Evolutionary conservation across 805 yeast species (phyloP), one percentile per base, ranked within the genome.

Genomic region (Cyberlindnera nakhonratchasimensis): DNA sequence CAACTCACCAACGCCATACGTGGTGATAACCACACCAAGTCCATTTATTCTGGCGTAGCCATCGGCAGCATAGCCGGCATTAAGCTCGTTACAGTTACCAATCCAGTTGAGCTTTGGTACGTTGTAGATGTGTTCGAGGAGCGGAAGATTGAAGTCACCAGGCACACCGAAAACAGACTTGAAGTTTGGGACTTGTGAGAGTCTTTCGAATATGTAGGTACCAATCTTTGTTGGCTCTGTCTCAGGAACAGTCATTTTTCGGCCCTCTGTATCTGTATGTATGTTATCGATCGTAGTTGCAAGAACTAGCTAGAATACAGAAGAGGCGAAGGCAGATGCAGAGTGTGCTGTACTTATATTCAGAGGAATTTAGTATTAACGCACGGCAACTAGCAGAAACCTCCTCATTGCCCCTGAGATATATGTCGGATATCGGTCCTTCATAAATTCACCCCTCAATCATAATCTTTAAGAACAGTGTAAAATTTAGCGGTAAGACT

Each of bases 1-100:
- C 42, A 88, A 70, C 62, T 88, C 96, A 34, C 96, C 96, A 16
- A 90, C 96, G 26, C 96, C 96, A 62, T 73, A 86, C 5, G 96
- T 89, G 0, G 72, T 67, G 24, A 67, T 51, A 8, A 67, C 43
- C 20, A 64, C 67, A 16, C 67, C 69, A 9, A 68, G 46, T 0
- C 52, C 50, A 43, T 66, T 67, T 37, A 67, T 43, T 49, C 89
- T 71, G 16, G 93, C 77, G 55, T 87, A 90, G 6, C 96, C 97
- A 60, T 89, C 96, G 9, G 90, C 89, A 10, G 95, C 85, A 63
- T 89, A 89, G 4, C 95, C 90, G 2, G 95, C 86, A 55, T 89
- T 90, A 53, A 90, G 73, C 66, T 89, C 96, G 58, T 90, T 90
- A 61, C 96, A 85, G 51, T 79, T 77, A 22, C 95, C 95, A 32